A percentile compares a stretch with the other conserved stretches of the same genome.
phyloP scores from a whole-genome alignment of 441 rosid genomes.

The Pelargonium australe region DNA sequence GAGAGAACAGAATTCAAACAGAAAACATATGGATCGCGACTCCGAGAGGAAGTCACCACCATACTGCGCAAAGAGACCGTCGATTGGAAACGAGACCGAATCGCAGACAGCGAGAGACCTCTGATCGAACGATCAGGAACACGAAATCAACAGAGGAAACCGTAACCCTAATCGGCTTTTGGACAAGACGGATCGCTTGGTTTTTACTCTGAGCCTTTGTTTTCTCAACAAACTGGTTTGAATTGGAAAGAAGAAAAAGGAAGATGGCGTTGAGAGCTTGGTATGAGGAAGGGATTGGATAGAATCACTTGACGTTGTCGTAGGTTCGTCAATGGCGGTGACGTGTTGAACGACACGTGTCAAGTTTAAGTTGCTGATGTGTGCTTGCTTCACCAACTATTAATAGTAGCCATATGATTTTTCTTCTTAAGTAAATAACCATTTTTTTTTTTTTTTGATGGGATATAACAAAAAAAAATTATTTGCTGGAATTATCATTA shows the following conservation, averaged over 20 bases:
- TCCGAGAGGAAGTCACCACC: slow-evolving; percentile 39
- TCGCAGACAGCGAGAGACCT: slow-evolving; percentile 11
- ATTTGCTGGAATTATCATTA: no score
- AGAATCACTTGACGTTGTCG: background rate
- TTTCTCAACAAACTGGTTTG: background rate
- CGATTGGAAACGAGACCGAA: slow-evolving; percentile 32
- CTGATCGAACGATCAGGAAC: background rate
- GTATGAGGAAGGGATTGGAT: background rate
- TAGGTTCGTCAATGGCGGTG: background rate
- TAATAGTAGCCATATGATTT: background rate
- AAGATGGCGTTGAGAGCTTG: background rate
- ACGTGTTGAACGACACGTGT: background rate
- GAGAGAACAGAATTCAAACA: slow-evolving; percentile 20
- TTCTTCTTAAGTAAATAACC: no score
- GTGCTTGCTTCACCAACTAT: background rate
- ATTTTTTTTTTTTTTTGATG: no score
- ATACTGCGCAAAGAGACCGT: slow-evolving; percentile 24
- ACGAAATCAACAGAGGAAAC: background rate
- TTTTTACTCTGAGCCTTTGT: background rate
- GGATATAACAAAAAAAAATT: no score
- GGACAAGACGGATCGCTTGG: slow-evolving; percentile 1
- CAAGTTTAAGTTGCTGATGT: background rate
- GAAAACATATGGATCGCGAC: slow-evolving; percentile 18
- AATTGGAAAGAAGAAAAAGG: background rate
- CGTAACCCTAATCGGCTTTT: background rate